phyloP scores from a whole-genome alignment of 2,329 filamentous ascomycete species.

The Aphanocladium album region DNA sequence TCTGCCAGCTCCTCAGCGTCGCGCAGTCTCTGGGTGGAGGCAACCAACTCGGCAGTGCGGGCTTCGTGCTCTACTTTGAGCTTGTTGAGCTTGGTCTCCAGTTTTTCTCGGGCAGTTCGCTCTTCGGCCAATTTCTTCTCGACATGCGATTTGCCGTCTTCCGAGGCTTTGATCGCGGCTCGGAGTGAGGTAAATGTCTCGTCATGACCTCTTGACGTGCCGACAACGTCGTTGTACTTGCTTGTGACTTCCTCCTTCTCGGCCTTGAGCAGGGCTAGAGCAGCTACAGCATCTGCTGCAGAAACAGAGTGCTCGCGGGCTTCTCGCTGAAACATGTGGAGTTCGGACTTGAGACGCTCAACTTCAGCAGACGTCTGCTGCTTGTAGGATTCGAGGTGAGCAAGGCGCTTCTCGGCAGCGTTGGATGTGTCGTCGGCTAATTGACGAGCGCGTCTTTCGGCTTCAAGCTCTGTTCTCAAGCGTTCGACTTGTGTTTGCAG shows the following conservation, averaged over 20 bases:
- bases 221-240: conserved; percentile 62
- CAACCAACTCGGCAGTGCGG: conserved; percentile 70
- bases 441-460: conserved; percentile 75
- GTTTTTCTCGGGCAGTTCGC: conserved; percentile 64
- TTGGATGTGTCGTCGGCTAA: conserved; percentile 84
- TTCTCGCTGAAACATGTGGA: conserved; percentile 73
- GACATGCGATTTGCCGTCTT: conserved; percentile 68
- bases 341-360: conserved; percentile 77
- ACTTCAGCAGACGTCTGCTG: conserved; percentile 80
- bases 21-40: conserved; percentile 65
- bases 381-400: conserved; percentile 77
- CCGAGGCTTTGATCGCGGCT: conserved; percentile 72
- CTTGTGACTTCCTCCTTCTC: conserved; percentile 75
- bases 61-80: conserved; percentile 81
- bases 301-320: conserved; percentile 77
- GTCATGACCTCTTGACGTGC: conserved; percentile 64
- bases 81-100: conserved; percentile 71
- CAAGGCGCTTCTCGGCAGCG: conserved; percentile 75
- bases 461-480: conserved; percentile 64
- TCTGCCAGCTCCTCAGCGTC: conserved; percentile 87
- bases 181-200: conserved; percentile 70
- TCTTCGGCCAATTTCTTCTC: conserved; percentile 84
- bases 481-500: conserved; percentile 72
- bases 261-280: conserved; percentile 70
- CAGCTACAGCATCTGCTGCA: conserved; percentile 69